Evolutionary conservation across 345 rosid genomes (phyloP).

Genomic region (Hevea brasiliensis): DNA sequence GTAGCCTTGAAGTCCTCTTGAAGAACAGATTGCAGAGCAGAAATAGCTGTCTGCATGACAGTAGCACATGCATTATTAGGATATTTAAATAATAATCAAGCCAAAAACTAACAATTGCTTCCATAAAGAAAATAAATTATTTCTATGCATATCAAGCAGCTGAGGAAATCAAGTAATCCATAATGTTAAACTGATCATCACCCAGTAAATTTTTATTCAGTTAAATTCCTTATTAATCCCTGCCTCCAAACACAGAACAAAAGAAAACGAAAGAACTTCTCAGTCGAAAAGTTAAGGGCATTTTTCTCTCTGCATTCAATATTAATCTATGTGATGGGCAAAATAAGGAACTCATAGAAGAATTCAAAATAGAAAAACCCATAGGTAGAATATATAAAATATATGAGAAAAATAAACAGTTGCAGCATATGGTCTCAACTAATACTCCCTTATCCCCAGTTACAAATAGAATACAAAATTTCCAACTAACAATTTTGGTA

Average conservation of each 20-base stretch:
- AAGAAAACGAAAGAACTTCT: not conserved
- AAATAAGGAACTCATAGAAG: not conserved
- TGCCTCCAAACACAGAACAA: not conserved
- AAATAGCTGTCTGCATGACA: slow-evolving; percentile 59
- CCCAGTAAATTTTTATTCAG: not conserved
- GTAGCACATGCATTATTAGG: slow-evolving; percentile 9
- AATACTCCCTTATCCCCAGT: not conserved
- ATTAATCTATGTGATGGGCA: not conserved
- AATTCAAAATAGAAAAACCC: not conserved
- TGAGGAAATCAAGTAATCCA: not conserved
- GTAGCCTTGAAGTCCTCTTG: slow-evolving; percentile 95
- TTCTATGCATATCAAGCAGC: not conserved
- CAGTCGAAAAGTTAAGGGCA: not conserved
- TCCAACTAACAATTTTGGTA: not conserved
- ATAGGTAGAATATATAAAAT: not conserved
- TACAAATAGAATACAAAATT: not conserved
- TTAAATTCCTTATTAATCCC: not conserved
- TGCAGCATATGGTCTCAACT: too few species aligned
- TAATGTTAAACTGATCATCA: not conserved
- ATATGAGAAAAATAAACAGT: too few species aligned
- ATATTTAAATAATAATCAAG: not conserved
- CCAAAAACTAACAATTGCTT: not conserved
- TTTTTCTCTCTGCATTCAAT: not conserved
- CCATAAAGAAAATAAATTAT: not conserved
- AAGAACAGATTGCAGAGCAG: slow-evolving; percentile 83